Conservation (phyloP, 805 yeast genomes). For the Candida sphagnicola region DNA sequence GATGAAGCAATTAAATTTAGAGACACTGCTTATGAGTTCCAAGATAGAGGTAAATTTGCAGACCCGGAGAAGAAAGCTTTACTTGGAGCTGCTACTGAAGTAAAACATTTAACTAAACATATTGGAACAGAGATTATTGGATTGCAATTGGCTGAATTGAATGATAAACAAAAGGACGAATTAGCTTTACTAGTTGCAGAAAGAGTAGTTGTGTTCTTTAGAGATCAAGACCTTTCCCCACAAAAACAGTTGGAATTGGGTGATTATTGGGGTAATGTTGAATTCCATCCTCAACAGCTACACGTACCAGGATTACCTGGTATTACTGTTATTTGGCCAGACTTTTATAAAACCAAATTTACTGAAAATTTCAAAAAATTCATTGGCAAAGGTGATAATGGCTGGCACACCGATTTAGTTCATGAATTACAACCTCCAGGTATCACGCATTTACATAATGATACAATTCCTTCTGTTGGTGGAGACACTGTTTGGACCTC, state of each 20-base stretch:
- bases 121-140: slow-evolving; percentile 24
- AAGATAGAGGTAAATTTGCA: slow-evolving; percentile 23
- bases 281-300: slow-evolving; percentile 22
- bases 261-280: slow-evolving; percentile 22
- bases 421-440: slow-evolving; percentile 33
- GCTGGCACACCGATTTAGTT: slow-evolving; percentile 34
- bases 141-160: slow-evolving; percentile 19
- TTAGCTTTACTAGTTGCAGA: slow-evolving; percentile 22
- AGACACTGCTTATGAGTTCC: slow-evolving; percentile 15
- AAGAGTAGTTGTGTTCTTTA: slow-evolving; percentile 23
- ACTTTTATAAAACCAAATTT: slow-evolving; percentile 24
- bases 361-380: slow-evolving; percentile 23
- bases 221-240: slow-evolving; percentile 25
- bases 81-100: slow-evolving; percentile 22
- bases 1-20: slow-evolving; percentile 22
- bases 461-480: slow-evolving; percentile 41
- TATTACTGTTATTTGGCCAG: slow-evolving; percentile 38
- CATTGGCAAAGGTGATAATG: slow-evolving; percentile 15
- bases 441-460: slow-evolving; percentile 31
- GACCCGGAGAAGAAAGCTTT: slow-evolving; percentile 25
- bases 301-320: slow-evolving; percentile 26
- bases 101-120: slow-evolving; percentile 18
- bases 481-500: slow-evolving; percentile 58
- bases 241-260: slow-evolving; percentile 24
- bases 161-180: slow-evolving; percentile 21